Percentiles rank a stretch among this genome's conserved stretches.
Conservation (phyloP, 257 asterid species). For the Anisodus acutangulus region DNA sequence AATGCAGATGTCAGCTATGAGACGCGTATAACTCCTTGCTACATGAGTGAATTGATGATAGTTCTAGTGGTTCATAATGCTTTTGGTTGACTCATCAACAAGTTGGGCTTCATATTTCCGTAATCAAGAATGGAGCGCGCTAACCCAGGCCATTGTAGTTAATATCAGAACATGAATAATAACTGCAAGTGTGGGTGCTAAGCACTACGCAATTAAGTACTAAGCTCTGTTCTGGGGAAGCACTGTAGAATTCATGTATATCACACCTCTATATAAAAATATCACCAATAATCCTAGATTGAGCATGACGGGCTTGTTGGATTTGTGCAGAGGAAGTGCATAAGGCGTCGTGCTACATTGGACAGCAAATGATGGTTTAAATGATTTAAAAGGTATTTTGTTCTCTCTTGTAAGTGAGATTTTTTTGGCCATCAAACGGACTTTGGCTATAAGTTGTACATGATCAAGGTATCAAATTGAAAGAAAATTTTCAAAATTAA, state of each 20-base stretch:
- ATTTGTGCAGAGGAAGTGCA: background rate
- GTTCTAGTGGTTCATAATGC: slow-evolving; percentile 11
- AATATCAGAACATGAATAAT: background rate
- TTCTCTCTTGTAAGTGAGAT: background rate
- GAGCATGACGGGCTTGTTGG: background rate
- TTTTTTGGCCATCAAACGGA: background rate
- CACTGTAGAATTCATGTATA: background rate
- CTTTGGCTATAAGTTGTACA: background rate
- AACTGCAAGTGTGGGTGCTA: background rate
- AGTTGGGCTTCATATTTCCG: background rate
- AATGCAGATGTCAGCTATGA: slow-evolving; percentile 5
- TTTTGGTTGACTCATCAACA: background rate
- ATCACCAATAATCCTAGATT: background rate
- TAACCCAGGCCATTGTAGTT: background rate
- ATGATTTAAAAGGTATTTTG: slow-evolving; percentile 13
- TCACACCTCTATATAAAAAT: slow-evolving; percentile 4
- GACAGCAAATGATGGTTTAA: background rate
- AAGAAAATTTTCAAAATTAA: slow-evolving; percentile 40
- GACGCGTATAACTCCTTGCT: background rate
- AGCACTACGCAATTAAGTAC: background rate
- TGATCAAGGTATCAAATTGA: background rate
- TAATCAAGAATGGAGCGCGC: background rate
- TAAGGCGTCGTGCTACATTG: background rate
- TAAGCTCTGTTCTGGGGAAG: background rate
- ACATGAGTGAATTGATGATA: slow-evolving; percentile 2